Evolutionary conservation across 2,329 filamentous ascomycete species (phyloP).

Genomic region (Fusarium vanettenii): DNA sequence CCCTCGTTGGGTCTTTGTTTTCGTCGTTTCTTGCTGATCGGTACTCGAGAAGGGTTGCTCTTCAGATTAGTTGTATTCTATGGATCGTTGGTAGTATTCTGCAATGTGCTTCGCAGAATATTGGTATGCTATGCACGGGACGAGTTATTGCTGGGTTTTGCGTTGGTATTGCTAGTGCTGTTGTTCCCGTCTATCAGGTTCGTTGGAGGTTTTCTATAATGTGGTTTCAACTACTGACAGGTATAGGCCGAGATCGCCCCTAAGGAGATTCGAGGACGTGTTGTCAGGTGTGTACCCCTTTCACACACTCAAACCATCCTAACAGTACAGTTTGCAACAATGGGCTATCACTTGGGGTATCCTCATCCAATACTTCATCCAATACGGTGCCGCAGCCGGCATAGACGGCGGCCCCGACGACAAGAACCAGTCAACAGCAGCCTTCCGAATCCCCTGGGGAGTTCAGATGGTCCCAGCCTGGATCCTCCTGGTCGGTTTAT

Average conservation of each 20-base stretch:
- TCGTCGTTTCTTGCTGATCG: slow-evolving; percentile 64
- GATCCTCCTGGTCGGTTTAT: slow-evolving; percentile 65
- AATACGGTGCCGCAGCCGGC: slow-evolving; percentile 69
- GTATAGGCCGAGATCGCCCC: slow-evolving; percentile 68
- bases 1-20: slow-evolving; percentile 68
- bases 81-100: slow-evolving; percentile 66
- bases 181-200: slow-evolving; percentile 75
- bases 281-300: slow-evolving; percentile 55
- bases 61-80: slow-evolving; percentile 62
- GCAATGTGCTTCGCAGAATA: slow-evolving; percentile 71
- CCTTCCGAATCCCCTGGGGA: slow-evolving; percentile 72
- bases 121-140: slow-evolving; percentile 78
- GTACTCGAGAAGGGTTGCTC: slow-evolving; percentile 60
- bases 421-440: slow-evolving; percentile 60
- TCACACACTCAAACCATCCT: not conserved
- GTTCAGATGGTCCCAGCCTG: slow-evolving; percentile 67
- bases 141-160: slow-evolving; percentile 78
- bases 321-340: slow-evolving; percentile 63
- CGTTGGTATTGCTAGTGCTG: slow-evolving; percentile 78
- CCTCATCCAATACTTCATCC: slow-evolving; percentile 73
- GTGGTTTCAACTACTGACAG: not conserved
- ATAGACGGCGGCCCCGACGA: slow-evolving; percentile 63
- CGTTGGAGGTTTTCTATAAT: not conserved
- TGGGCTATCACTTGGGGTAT: slow-evolving; percentile 79
- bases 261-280: slow-evolving; percentile 67